Evolutionary conservation across 1,284 basidiomycete genomes (phyloP).

Genomic region (Microbotryum scabiosae): DNA sequence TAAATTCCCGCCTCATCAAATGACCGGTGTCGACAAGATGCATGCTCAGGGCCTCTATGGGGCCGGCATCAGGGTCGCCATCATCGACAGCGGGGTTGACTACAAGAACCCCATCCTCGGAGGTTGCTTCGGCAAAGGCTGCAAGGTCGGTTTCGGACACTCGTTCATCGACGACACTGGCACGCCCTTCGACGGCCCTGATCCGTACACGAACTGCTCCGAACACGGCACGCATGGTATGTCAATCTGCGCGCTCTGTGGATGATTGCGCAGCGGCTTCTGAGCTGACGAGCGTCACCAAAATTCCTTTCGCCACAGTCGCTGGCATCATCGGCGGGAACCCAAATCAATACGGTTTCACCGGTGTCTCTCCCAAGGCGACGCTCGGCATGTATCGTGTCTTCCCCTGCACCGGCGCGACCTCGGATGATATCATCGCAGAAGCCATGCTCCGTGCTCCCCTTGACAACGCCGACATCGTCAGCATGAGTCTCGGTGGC

Average conservation of each 20-base stretch:
- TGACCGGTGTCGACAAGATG: slow-evolving; percentile 49
- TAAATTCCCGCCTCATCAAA: slow-evolving; percentile 48
- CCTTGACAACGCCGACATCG: slow-evolving; percentile 2
- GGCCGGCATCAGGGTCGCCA: slow-evolving; percentile 23
- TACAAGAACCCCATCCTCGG: slow-evolving; percentile 49
- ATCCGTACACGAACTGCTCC: slow-evolving; percentile 9
- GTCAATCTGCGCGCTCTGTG: too few species aligned
- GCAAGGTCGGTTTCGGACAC: slow-evolving; percentile 53
- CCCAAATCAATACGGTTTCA: slow-evolving; percentile 16
- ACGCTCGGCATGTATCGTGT: slow-evolving; percentile 22
- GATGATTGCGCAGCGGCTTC: too few species aligned
- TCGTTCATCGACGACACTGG: slow-evolving; percentile 45
- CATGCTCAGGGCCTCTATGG: slow-evolving; percentile 36
- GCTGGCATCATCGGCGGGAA: slow-evolving; percentile 6
- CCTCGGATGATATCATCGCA: slow-evolving; percentile 10
- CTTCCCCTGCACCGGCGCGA: slow-evolving; percentile 8
- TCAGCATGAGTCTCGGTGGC: slow-evolving; percentile 1
- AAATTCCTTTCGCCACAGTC: neutral
- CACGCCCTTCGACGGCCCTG: slow-evolving; percentile 1
- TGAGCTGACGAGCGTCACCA: too few species aligned
- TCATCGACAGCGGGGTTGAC: slow-evolving; percentile 35
- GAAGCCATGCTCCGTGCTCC: slow-evolving; percentile 1
- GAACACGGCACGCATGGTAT: slow-evolving; percentile 8
- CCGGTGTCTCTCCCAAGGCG: slow-evolving; percentile 6
- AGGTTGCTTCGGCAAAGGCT: slow-evolving; percentile 53